These are phyloP conservation scores for Saccharomycopsis selenospora DNA, from an alignment of 805 yeast genomes.

Conservation along the genomic window DNA sequence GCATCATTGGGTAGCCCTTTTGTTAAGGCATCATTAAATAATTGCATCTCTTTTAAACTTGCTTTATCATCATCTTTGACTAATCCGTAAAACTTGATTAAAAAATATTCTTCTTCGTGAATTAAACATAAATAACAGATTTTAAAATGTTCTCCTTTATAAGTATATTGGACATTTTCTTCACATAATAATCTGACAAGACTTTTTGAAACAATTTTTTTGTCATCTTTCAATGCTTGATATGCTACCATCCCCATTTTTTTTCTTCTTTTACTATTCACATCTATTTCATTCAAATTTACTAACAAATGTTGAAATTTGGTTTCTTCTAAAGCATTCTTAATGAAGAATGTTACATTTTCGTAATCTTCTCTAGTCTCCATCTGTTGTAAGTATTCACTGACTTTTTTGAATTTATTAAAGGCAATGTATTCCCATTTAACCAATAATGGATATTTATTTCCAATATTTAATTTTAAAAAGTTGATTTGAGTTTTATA, in stretches of 20 bases:
- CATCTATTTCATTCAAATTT: not conserved
- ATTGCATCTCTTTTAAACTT: not conserved
- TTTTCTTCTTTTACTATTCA: constrained; percentile 1
- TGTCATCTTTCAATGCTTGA: constrained; percentile 7
- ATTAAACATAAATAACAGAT: not conserved
- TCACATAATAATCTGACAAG: constrained; percentile 9
- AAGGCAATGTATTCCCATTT: constrained; percentile 6
- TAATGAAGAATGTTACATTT: constrained; percentile 1
- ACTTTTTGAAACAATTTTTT: constrained; percentile 8
- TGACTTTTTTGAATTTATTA: not conserved
- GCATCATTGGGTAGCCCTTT: not conserved
- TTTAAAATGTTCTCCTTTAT: not conserved
- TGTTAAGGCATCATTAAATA: not conserved
- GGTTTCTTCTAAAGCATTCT: not conserved
- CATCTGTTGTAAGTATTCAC: constrained; percentile 2
- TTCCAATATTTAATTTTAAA: constrained; percentile 10
- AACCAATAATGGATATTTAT: constrained; percentile 5
- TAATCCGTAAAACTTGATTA: not conserved
- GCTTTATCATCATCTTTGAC: not conserved
- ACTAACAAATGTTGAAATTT: constrained; percentile 1
- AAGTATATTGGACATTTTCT: constrained; percentile 3
- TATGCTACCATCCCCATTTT: constrained; percentile 2
- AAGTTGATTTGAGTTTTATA: constrained; percentile 9
- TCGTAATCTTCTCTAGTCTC: constrained; percentile 3
- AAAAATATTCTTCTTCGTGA: not conserved